Conservation (phyloP, 202 grass and related monocot species). For the Elaeis oleifera region DNA sequence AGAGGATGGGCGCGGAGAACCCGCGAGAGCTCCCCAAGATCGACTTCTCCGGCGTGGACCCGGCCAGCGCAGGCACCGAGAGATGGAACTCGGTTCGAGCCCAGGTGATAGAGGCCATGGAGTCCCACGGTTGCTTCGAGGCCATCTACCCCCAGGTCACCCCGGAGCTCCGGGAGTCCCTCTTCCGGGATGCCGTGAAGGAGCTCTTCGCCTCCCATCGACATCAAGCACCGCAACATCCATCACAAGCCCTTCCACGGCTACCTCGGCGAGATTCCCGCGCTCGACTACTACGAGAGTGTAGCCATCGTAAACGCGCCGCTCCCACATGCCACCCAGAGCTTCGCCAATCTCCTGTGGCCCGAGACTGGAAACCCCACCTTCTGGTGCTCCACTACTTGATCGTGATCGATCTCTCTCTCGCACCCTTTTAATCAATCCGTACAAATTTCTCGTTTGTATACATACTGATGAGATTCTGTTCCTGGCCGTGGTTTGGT, state of each 20-base stretch:
- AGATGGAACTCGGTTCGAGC: conserved; percentile 27
- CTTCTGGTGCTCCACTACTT: conserved; percentile 29
- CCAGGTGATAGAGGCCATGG: conserved; percentile 45
- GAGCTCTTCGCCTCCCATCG: conserved; percentile 49
- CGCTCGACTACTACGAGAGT: conserved; percentile 48
- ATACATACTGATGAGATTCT: neutral
- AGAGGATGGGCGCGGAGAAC: too few species aligned
- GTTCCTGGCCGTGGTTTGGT: neutral
- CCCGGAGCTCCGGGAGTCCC: conserved; percentile 18
- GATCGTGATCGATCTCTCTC: too few species aligned
- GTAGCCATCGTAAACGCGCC: conserved; percentile 41
- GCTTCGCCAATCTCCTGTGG: conserved; percentile 44
- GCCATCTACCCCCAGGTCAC: conserved; percentile 36
- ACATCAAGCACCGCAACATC: conserved; percentile 54
- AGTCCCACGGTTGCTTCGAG: conserved; percentile 51
- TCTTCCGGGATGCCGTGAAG: conserved; percentile 32
- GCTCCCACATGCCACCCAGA: conserved; percentile 2
- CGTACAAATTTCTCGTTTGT: neutral
- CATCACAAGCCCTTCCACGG: conserved; percentile 48
- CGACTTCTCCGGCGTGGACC: conserved; percentile 36
- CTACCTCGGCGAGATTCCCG: conserved; percentile 54
- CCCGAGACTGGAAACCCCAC: conserved; percentile 26
- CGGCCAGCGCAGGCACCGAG: conserved; percentile 7
- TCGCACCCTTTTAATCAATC: neutral
- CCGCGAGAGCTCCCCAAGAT: conserved; percentile 27